phyloP scores from a whole-genome alignment of 306 rosid genomes.

The Astragalus glycyphyllos region DNA sequence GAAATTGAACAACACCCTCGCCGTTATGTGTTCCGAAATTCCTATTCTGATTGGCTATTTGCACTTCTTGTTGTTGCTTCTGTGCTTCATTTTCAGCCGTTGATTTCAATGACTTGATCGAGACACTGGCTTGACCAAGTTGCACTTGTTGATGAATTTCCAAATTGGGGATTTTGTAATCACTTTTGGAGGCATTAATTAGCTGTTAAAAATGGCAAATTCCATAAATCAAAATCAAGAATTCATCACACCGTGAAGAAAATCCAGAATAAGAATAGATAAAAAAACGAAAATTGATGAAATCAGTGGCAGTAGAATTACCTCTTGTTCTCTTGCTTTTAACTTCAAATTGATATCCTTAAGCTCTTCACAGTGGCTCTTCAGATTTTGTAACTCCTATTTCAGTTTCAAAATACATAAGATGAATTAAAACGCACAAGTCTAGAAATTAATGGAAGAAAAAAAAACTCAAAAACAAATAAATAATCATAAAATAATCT shows the following conservation, averaged over 20 bases:
- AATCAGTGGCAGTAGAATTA: not conserved
- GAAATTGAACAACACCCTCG: too few relatives aligned
- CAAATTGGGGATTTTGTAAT: conserved; percentile 13
- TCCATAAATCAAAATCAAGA: not conserved
- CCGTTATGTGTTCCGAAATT: too few relatives aligned
- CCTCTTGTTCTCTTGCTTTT: conserved; percentile 53
- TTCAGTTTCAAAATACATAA: too few relatives aligned
- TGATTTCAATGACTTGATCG: not conserved
- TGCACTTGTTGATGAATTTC: not conserved
- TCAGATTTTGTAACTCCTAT: too few relatives aligned
- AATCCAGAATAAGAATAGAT: too few relatives aligned
- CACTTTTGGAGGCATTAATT: not conserved
- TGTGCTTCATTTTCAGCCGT: conserved; percentile 22
- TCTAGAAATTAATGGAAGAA: too few relatives aligned
- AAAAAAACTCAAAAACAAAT: too few relatives aligned
- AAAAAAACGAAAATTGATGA: too few relatives aligned
- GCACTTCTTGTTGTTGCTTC: not conserved
- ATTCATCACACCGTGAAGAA: conserved; percentile 1
- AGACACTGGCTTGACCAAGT: not conserved
- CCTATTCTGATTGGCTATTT: conserved; percentile 17
- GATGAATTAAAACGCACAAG: too few relatives aligned
- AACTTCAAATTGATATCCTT: conserved; percentile 30
- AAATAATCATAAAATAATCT: too few relatives aligned
- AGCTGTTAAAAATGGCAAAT: conserved; percentile 45
- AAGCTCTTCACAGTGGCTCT: too few relatives aligned